Base-by-base conservation (phyloP, 2,329 filamentous ascomycete species). In the Fusarium sp. region DNA sequence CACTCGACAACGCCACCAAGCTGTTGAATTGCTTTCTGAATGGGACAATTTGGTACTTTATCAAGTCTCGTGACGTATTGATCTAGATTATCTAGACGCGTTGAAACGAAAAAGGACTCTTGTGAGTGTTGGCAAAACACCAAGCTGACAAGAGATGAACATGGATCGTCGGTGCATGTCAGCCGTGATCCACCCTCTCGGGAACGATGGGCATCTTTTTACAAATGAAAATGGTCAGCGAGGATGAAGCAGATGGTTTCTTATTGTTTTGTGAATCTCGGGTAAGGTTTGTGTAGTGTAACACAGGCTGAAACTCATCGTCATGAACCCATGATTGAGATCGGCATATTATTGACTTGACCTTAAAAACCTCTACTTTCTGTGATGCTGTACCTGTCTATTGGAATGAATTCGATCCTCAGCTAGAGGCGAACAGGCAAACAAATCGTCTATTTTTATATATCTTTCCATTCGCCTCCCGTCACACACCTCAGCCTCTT, bases 121-220 rank as follows among this genome's bases (percentile, higher is more conserved):
- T 35, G 13, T 6, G 24, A 31, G n/a, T n/a, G 10, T 31, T 18
- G 18, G 27, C 18, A 16, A 16, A 34, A 31, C 56, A 34, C 31
- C 27, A 47, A 47, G 58, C 58, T 47, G 58, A 61, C 38, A 35
- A 29, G 47, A 31, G n/a, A 35, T 47, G 40, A 34, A 31, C 47
- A 70, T 70, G 66, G 67, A 70, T 20, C 57, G 56, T 34, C 24
- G n/a, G 69, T 67, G 45, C 42, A 50, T 64, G 69, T 72, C 69
- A 74, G 72, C 72, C 59, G 60, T 22, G 59, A 38, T 65, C 63
- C 64, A 74, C 64, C 58, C 20, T 38, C 56, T 71, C 34, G 67
- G 67, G 56, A 62, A 65, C 37, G 52, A 50, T 50, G 22, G 45
- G 16, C 22, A 58, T 58, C 18, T 3, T 31, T 52, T 31, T 52